Conservation (phyloP, 2,329 filamentous ascomycete species). For the Aspergillus thermomutatus region DNA sequence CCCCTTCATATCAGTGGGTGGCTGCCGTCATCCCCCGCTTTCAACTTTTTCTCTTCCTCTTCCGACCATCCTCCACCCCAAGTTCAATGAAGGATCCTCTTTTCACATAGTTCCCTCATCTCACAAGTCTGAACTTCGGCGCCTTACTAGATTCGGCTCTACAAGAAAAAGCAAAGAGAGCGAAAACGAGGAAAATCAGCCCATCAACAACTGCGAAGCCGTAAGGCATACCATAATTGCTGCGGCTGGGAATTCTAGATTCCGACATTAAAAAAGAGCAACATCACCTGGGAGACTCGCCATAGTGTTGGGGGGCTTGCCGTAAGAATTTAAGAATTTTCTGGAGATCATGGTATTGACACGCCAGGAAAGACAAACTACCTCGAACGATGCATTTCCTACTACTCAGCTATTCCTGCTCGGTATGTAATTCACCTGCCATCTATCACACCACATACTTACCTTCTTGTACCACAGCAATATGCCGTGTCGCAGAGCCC, state of each 20-base stretch:
- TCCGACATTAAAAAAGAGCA: background rate
- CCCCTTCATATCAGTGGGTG: background rate
- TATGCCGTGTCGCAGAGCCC: slow-evolving; percentile 88
- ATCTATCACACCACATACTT: background rate
- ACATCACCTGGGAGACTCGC: background rate
- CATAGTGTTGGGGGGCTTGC: slow-evolving; percentile 24
- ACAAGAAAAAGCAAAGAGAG: background rate
- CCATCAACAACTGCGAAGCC: background rate
- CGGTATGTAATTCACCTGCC: slow-evolving; percentile 53
- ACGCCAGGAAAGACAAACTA: slow-evolving; percentile 52
- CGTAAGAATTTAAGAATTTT: slow-evolving; percentile 53
- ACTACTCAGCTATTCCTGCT: slow-evolving; percentile 78
- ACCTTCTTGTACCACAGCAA: slow-evolving; percentile 54
- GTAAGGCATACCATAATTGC: background rate
- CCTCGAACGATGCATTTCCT: slow-evolving; percentile 73
- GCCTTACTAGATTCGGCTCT: background rate
- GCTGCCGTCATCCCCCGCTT: background rate
- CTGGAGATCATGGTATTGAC: slow-evolving; percentile 59
- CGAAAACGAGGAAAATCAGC: background rate
- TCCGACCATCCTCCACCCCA: background rate
- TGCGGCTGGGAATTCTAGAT: background rate
- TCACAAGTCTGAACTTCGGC: background rate
- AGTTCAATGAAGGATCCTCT: background rate
- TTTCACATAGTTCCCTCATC: background rate
- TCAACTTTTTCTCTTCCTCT: background rate